Base-by-base conservation (phyloP, 140 eudicot species). In the Stevia rebaudiana region DNA sequence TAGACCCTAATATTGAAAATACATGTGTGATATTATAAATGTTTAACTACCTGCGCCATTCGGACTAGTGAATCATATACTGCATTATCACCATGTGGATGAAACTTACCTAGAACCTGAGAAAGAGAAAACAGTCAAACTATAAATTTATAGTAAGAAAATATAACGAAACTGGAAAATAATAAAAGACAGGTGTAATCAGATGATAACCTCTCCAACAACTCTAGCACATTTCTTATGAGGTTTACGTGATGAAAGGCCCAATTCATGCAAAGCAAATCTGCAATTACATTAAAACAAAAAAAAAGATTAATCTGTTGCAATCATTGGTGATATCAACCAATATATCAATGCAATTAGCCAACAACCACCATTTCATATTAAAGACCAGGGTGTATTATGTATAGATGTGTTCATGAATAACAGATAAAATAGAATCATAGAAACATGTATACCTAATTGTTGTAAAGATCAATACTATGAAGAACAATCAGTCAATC, bases 191-290 rank as follows among this genome's bases (percentile, higher is more conserved):
- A 67, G 18, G 65, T 37, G 42, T 46, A 54, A 63, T 36, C 59
- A 18, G 60, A 60, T 46, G 6, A 59, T 53, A 68, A 87, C 98
- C 98, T 91, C 98, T 44, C 98, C 96, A 85, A 91, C 98, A 35
- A 91, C 98, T 79, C 96, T 83, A 10, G 98, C 98, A 83, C 98
- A 91, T 75, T 91, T 91, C 80, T 85, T 91, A 81, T 80, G 71
- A n/a, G 98, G 98, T 67, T 85, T 88, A 61, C 82, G 86, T 12
- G 98, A 91, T 40, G 96, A 83, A 66, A 91, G 94, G 42, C 98
- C 98, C 74, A 91, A 79, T 63, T 87, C 98, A 70, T 91, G 98
- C 92, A 91, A 87, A 40, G 98, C 98, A 23, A 65, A 91, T 78
- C 98, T 91, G 84, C 64, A 76, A 59, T 48, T 69, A 46, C 42